Evolutionary conservation across 2,329 filamentous ascomycete genomes (phyloP).

Genomic region (Aspergillus persii): DNA sequence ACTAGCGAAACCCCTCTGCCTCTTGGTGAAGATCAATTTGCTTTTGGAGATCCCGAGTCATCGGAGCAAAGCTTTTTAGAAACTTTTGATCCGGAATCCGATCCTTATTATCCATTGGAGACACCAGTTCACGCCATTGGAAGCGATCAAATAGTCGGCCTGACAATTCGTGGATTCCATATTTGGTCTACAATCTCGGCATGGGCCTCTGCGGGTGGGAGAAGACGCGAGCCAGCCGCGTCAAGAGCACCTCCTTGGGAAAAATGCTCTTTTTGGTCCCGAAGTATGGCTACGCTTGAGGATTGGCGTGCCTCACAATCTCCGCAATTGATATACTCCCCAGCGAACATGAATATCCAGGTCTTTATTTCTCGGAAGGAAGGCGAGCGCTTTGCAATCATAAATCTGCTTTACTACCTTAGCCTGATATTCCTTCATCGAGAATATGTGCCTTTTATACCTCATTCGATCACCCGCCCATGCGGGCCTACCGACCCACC

Average conservation of each 20-base stretch:
- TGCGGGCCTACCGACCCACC: neutral
- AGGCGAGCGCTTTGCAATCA: neutral
- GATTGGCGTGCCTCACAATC: too few species aligned
- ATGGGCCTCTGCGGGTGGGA: neutral
- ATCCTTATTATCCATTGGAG: too few species aligned
- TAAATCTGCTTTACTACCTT: neutral
- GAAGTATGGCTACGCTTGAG: too few species aligned
- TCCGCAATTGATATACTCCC: too few species aligned
- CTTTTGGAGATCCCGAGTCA: too few species aligned
- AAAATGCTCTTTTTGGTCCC: too few species aligned
- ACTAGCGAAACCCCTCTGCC: too few species aligned
- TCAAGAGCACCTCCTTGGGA: neutral
- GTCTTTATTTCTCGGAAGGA: neutral
- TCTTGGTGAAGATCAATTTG: too few species aligned
- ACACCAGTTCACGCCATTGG: too few species aligned
- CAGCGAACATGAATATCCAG: neutral
- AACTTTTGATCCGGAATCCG: too few species aligned
- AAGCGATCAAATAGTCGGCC: neutral
- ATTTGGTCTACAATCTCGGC: neutral
- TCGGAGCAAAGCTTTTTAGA: too few species aligned
- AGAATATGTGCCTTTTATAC: neutral
- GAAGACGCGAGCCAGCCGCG: neutral
- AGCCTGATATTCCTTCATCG: neutral
- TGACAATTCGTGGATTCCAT: neutral
- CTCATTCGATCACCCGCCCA: neutral